Percentiles rank a stretch among this genome's conserved stretches.
These are phyloP conservation scores for Lipomyces sp. DNA, from an alignment of 805 yeast genomes.

Conservation along the genomic window DNA sequence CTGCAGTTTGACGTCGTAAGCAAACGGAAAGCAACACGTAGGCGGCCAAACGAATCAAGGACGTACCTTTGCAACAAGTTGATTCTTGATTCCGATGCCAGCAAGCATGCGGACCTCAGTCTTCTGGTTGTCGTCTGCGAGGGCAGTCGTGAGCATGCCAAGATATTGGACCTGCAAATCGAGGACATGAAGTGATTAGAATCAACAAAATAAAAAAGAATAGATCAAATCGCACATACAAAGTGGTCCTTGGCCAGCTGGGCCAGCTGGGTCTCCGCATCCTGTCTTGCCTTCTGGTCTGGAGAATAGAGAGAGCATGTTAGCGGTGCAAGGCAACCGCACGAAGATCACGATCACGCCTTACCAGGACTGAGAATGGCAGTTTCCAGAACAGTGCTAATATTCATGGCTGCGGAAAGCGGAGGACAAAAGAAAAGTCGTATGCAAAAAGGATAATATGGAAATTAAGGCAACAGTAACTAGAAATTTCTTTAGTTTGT, in stretches of 20 bases:
- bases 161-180: conserved; percentile 49
- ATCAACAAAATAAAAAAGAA: neutral
- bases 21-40: neutral
- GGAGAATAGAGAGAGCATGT: neutral
- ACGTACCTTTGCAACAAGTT: conserved; percentile 65
- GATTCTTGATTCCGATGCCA: conserved; percentile 81
- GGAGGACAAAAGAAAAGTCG: neutral
- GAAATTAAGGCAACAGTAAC: too few species aligned
- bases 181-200: neutral
- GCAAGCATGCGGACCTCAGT: conserved; percentile 90
- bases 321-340: neutral
- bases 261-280: conserved; percentile 74
- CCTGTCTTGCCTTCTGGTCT: conserved; percentile 62
- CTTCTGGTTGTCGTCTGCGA: conserved; percentile 61
- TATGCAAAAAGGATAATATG: neutral
- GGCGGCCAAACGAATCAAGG: neutral
- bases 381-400: conserved; percentile 69
- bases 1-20: conserved; percentile 2
- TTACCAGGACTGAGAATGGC: conserved; percentile 63
- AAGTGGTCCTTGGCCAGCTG: conserved; percentile 72
- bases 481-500: too few species aligned
- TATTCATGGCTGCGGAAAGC: conserved; percentile 46
- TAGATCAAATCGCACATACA: conserved; percentile 36
- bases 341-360: neutral
- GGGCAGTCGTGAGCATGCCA: conserved; percentile 63